Evolutionary conservation across 768 basidiomycete species (phyloP).

Genomic region (Gyrodon lividus): DNA sequence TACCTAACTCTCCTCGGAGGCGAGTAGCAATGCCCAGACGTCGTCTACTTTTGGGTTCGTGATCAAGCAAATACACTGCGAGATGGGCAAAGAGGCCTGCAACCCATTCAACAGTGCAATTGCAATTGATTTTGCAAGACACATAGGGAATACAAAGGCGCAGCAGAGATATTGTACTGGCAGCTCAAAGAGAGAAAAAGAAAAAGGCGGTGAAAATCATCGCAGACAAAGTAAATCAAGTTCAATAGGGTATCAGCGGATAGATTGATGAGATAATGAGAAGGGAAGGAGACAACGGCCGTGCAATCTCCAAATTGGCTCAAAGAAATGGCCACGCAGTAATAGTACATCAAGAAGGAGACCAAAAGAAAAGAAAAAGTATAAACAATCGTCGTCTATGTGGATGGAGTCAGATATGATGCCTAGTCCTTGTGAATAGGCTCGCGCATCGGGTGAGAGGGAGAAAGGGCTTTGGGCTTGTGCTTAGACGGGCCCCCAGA

Average conservation of each 20-base stretch:
- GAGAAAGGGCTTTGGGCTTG: neutral
- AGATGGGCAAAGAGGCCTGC: too few species aligned
- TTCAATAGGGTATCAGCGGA: neutral
- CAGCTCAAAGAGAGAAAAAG: neutral
- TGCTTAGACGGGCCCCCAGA: neutral
- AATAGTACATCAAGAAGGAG: neutral
- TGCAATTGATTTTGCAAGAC: conserved; percentile 3
- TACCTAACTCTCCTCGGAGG: too few species aligned
- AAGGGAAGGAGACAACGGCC: conserved; percentile 3
- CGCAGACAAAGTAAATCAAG: neutral
- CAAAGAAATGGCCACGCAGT: neutral
- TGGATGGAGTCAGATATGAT: neutral
- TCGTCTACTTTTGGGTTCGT: neutral
- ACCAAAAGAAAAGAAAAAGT: neutral
- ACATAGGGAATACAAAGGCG: neutral
- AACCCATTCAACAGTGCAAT: neutral
- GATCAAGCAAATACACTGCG: neutral
- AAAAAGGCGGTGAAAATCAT: neutral
- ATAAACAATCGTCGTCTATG: neutral
- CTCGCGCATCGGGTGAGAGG: neutral
- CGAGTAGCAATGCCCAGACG: neutral
- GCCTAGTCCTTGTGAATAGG: neutral
- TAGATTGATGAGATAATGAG: neutral
- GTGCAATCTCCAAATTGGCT: neutral
- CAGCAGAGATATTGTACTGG: conserved; percentile 1